Conservation (phyloP, 495 filamentous ascomycete species). For the Pseudevernia furfuracea region DNA sequence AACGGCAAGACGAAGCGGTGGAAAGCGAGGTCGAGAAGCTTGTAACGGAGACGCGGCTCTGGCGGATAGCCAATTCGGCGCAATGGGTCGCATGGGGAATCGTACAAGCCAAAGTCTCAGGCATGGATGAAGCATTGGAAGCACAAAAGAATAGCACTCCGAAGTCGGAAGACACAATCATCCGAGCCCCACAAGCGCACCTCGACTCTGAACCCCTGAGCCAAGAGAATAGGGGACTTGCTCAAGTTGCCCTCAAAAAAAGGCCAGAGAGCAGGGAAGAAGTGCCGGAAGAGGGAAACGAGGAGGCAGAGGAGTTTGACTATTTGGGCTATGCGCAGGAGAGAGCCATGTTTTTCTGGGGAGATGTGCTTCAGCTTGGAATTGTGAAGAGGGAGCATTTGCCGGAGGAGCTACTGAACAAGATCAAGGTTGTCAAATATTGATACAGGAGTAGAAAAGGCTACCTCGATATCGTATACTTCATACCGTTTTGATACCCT, state of each 20-base stretch:
- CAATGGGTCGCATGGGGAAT: constrained; percentile 97
- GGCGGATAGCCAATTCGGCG: constrained; percentile 78
- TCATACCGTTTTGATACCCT: background rate
- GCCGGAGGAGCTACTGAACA: constrained; percentile 49
- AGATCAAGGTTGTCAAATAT: constrained; percentile 56
- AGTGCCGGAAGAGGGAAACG: constrained; percentile 35
- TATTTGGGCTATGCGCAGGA: constrained; percentile 89
- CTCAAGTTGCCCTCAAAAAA: constrained; percentile 18
- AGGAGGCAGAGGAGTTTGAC: constrained; percentile 69
- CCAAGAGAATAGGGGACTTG: constrained; percentile 11
- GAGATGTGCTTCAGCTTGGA: constrained; percentile 69
- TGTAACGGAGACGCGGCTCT: constrained; percentile 68
- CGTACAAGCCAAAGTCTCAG: constrained; percentile 81
- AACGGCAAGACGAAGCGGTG: constrained; percentile 46
- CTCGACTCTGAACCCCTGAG: constrained; percentile 12
- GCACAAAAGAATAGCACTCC: constrained; percentile 13
- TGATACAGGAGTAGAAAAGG: constrained; percentile 27
- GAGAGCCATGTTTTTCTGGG: constrained; percentile 86
- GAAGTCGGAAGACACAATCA: constrained; percentile 7
- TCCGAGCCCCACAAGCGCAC: background rate
- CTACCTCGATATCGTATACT: background rate
- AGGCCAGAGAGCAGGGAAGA: constrained; percentile 18
- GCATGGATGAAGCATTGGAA: constrained; percentile 35
- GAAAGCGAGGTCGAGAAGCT: constrained; percentile 61
- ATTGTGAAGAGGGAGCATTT: constrained; percentile 66